Evolutionary conservation across 2,329 filamentous ascomycete species (phyloP).

Genomic region (Leptographium galeiforme): DNA sequence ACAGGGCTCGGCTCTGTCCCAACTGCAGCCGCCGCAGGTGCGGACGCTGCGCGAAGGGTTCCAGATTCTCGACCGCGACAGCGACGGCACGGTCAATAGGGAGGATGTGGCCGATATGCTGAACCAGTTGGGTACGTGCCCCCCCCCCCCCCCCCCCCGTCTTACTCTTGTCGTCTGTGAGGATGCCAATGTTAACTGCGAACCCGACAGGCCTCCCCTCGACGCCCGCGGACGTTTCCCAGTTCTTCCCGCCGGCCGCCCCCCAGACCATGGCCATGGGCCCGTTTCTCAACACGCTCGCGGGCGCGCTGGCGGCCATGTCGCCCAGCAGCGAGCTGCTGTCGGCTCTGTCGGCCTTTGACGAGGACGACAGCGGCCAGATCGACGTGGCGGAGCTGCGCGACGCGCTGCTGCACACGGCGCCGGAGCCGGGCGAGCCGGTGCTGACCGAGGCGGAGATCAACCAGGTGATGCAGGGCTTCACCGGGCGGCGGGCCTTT

Average conservation of each 20-base stretch:
- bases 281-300: slow-evolving; percentile 71
- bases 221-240: slow-evolving; percentile 53
- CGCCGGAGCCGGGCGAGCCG: slow-evolving; percentile 57
- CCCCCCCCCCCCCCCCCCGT: background rate
- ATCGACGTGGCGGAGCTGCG: slow-evolving; percentile 72
- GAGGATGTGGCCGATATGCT: slow-evolving; percentile 84
- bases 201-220: slow-evolving; percentile 53
- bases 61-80: slow-evolving; percentile 81
- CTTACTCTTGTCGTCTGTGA: background rate
- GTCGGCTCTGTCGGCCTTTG: slow-evolving; percentile 87
- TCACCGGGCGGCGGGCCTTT: slow-evolving; percentile 73
- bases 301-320: slow-evolving; percentile 57
- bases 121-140: slow-evolving; percentile 54
- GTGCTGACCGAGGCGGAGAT: slow-evolving; percentile 60
- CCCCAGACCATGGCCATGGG: slow-evolving; percentile 69
- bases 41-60: slow-evolving; percentile 85
- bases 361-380: slow-evolving; percentile 89
- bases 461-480: slow-evolving; percentile 76
- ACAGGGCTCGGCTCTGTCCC: slow-evolving; percentile 46
- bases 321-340: slow-evolving; percentile 69
- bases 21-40: slow-evolving; percentile 69
- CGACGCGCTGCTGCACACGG: slow-evolving; percentile 70
- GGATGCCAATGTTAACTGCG: background rate
- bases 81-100: slow-evolving; percentile 67
- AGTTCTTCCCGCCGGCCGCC: slow-evolving; percentile 67